Evolutionary conservation across 441 rosid genomes (phyloP), one percentile per base, ranked within the genome.

Genomic region (Rhodomyrtus psidioides): DNA sequence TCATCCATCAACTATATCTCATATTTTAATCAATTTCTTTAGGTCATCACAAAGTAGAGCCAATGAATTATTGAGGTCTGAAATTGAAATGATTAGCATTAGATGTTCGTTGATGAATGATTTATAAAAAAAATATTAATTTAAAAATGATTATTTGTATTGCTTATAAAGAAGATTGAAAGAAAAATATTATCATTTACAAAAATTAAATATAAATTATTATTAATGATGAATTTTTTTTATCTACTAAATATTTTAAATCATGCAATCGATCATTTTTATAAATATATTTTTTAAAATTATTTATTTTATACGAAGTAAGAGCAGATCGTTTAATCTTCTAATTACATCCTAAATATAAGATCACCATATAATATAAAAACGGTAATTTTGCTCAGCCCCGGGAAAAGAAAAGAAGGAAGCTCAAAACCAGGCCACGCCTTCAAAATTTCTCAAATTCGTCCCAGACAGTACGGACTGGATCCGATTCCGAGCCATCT

Each of bases 261-360:
- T 5, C 0, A 34, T 17, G 17, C 6, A 2, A 60, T 1, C 0
- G 0, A 3, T 8, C 0, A 2, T 60, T 16, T 9, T 9, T 62
- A 12, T 49, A 49, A 49, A 49, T 2, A 46, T 10, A 49, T 0
- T 49, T 49, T 34, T 34, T 34, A 34, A 49, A 51, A 51, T 30
- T 4, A 21, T 21, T 65, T 3, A 62, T 34, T 19, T 21, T 34
- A 17, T 12, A 10, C 7, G 9, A 4, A 65, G 4, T 3, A 9
- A 9, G 4, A 5, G 46, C 26, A 19, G 21, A 19, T 39, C 75
- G 7, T 42, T 26, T 19, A 65, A 65, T 21, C 7, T 12, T 65
- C 19, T 12, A 65, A 21, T 65, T 65, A 65, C n/a, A 21, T 19
- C 49, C 5, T 0, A 65, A 65, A 34, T 10, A 34, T 65, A 6